These are phyloP conservation scores for Malassezia globosa DNA, from an alignment of 1,284 basidiomycete species.

Conservation along the genomic window DNA sequence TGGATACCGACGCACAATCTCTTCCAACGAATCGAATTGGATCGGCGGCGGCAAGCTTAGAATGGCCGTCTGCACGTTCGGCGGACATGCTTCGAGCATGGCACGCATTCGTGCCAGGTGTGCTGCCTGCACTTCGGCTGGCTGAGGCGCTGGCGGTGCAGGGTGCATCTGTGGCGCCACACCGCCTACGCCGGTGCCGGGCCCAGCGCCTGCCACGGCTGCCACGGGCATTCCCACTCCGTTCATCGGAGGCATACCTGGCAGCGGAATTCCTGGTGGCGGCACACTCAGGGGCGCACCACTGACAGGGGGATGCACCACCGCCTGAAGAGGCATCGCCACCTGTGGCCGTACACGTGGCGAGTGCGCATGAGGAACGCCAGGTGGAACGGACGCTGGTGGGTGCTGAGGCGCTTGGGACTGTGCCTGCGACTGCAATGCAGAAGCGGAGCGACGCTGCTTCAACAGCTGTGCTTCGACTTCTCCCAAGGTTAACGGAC, in stretches of 20 bases:
- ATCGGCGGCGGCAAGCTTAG: constrained; percentile 39
- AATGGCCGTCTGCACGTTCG: constrained; percentile 33
- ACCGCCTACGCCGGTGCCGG: too few species aligned
- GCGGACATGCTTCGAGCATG: constrained; percentile 36
- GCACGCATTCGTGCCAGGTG: constrained; percentile 40
- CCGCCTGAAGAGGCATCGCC: not conserved
- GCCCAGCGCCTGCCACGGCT: not conserved
- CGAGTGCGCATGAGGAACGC: not conserved
- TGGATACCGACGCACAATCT: constrained; percentile 33
- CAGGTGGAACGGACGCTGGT: not conserved
- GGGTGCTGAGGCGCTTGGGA: not conserved
- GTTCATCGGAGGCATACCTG: not conserved
- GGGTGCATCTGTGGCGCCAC: not conserved
- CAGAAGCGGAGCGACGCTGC: constrained; percentile 13
- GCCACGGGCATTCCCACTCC: not conserved
- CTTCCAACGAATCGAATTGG: constrained; percentile 41
- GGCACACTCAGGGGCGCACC: not conserved
- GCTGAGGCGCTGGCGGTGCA: constrained; percentile 15
- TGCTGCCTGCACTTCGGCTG: constrained; percentile 18
- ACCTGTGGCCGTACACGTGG: not conserved
- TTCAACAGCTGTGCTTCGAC: constrained; percentile 69
- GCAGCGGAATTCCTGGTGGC: not conserved
- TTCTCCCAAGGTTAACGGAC: constrained; percentile 72
- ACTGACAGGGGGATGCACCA: not conserved
- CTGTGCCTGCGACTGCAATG: not conserved